Evolutionary conservation across 805 yeast species (phyloP).

Genomic region (Yarrowia sp.): DNA sequence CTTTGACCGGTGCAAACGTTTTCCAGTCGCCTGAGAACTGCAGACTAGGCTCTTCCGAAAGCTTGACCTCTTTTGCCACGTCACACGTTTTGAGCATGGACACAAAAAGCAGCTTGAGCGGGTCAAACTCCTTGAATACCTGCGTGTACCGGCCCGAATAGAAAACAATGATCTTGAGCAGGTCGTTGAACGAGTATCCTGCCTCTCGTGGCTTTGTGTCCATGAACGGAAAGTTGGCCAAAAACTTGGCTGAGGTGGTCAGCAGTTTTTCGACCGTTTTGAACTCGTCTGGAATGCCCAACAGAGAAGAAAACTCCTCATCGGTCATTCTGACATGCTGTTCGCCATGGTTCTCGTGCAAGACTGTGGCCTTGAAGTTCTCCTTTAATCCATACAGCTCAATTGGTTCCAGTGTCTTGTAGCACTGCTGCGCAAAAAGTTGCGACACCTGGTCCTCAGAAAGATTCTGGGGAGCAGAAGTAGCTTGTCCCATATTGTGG

Average conservation of each 20-base stretch:
- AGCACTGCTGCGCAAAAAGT: conserved; percentile 5
- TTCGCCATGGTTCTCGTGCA: not conserved
- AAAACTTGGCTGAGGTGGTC: not conserved
- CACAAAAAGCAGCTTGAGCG: conserved; percentile 17
- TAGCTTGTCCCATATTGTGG: conserved; percentile 10
- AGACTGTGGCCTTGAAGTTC: not conserved
- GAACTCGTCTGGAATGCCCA: conserved; percentile 10
- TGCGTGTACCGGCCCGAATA: conserved; percentile 4
- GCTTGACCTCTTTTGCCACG: not conserved
- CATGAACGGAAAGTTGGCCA: conserved; percentile 17
- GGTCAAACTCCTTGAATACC: conserved; percentile 20
- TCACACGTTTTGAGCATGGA: not conserved
- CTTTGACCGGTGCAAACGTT: not conserved
- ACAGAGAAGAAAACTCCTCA: conserved; percentile 24
- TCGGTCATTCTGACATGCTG: conserved; percentile 27
- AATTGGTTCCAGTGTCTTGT: conserved; percentile 16
- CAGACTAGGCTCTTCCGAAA: not conserved
- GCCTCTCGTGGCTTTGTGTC: not conserved
- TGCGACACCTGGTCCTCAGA: not conserved
- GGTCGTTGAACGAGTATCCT: conserved; percentile 13
- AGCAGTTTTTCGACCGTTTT: not conserved
- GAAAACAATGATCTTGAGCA: conserved; percentile 5
- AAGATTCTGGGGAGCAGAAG: not conserved
- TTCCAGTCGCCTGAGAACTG: conserved; percentile 2
- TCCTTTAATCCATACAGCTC: conserved; percentile 8